phyloP scores from a whole-genome alignment of 2,329 filamentous ascomycete genomes.

The Calonectria fujianensis region DNA sequence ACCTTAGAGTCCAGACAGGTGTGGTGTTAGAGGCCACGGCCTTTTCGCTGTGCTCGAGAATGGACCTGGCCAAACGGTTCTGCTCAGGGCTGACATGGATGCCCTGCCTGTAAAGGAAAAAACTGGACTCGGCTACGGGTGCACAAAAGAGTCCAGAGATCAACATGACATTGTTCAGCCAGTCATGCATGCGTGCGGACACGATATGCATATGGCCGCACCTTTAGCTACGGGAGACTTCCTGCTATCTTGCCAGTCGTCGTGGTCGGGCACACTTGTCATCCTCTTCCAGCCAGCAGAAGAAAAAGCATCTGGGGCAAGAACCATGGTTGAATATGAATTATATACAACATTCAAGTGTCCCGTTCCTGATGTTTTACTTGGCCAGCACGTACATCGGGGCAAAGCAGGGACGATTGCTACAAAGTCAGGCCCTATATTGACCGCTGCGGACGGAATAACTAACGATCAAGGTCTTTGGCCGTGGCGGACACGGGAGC shows the following conservation, averaged over 20 bases:
- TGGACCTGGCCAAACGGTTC: slow-evolving; percentile 71
- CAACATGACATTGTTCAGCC: slow-evolving; percentile 59
- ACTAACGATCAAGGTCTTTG: slow-evolving; percentile 58
- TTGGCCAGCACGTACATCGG: slow-evolving; percentile 63
- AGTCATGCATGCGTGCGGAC: slow-evolving; percentile 82
- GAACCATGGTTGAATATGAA: slow-evolving; percentile 62
- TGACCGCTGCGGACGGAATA: slow-evolving; percentile 53
- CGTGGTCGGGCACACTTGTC: slow-evolving; percentile 79
- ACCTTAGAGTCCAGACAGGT: slow-evolving; percentile 62
- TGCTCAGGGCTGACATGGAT: slow-evolving; percentile 79
- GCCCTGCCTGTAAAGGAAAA: slow-evolving; percentile 75
- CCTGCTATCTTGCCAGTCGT: slow-evolving; percentile 64
- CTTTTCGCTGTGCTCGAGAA: slow-evolving; percentile 74
- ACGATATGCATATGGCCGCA: slow-evolving; percentile 78
- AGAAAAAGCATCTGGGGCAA: slow-evolving; percentile 77
- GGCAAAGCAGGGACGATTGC: slow-evolving; percentile 58
- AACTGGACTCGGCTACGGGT: slow-evolving; percentile 74
- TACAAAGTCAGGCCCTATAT: slow-evolving; percentile 51
- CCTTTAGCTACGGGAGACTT: slow-evolving; percentile 74
- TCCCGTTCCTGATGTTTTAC: slow-evolving; percentile 58
- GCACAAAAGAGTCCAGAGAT: slow-evolving; percentile 49
- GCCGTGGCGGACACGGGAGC: slow-evolving; percentile 66
- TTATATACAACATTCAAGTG: slow-evolving; percentile 54
- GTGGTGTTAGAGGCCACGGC: slow-evolving; percentile 77
- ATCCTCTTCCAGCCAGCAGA: slow-evolving; percentile 81